Evolutionary conservation across 192 early-diverging fungal genomes (phyloP).

Genomic region (Podochytrium sp.): DNA sequence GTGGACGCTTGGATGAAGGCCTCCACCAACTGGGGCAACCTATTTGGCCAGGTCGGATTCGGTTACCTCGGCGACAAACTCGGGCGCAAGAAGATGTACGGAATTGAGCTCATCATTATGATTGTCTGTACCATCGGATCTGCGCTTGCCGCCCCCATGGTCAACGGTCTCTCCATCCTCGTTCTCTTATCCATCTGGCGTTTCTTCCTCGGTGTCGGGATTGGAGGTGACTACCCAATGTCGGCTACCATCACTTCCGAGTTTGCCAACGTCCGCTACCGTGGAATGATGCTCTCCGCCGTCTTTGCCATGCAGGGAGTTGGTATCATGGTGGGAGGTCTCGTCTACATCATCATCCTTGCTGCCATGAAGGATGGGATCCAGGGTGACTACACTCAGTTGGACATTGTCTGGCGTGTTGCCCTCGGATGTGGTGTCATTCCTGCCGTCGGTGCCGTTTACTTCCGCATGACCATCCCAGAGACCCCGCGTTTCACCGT

Average conservation of each 20-base stretch:
- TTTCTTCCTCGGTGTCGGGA: constrained; percentile 88
- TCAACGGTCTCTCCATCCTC: constrained; percentile 68
- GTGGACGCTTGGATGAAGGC: constrained; percentile 88
- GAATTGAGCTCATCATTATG: constrained; percentile 87
- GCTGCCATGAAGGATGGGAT: constrained; percentile 74
- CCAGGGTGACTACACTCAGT: constrained; percentile 54
- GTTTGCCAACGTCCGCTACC: constrained; percentile 77
- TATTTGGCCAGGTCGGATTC: constrained; percentile 90
- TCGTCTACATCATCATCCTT: constrained; percentile 76
- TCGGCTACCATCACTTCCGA: constrained; percentile 94
- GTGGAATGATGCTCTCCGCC: constrained; percentile 85
- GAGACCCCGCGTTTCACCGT: constrained; percentile 90
- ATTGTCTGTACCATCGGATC: constrained; percentile 84
- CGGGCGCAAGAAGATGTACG: constrained; percentile 89
- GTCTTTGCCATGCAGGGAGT: constrained; percentile 96
- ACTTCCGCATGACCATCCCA: constrained; percentile 86
- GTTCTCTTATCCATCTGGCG: constrained; percentile 86
- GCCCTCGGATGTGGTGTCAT: constrained; percentile 83
- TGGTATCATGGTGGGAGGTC: constrained; percentile 79
- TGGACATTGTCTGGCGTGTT: constrained; percentile 94
- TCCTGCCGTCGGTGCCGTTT: constrained; percentile 82
- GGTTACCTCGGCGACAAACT: constrained; percentile 87
- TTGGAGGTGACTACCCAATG: constrained; percentile 96
- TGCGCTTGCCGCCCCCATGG: constrained; percentile 71
- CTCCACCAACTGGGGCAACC: constrained; percentile 84